Base-by-base conservation (phyloP, 176 grass and related monocot genomes). In the Lolium rigidum region DNA sequence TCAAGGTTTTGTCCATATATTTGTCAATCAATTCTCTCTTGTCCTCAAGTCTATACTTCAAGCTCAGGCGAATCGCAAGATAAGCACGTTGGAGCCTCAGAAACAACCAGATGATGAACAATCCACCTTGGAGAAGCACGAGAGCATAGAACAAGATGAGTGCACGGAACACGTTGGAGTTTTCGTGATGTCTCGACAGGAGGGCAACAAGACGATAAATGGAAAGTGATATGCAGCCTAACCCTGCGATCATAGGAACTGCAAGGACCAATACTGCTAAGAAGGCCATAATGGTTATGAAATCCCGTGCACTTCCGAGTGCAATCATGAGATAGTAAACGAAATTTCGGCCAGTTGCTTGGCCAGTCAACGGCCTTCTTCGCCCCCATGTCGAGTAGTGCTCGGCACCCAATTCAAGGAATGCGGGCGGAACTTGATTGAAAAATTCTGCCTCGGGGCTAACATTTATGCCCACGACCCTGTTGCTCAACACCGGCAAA, bases 91-190 rank as follows among this genome's bases (percentile, higher is more conserved):
- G 15, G 6, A 10, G 10, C 56, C 20, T 21, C 13, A 79, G 55
- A 59, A 1, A 0, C 56, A 61, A 59, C 77, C 56, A 79, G 1
- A 44, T 8, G 28, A 79, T 59, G 38, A 62, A 79, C 17, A 79
- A 62, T 61, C 35, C 56, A 22, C 55, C 77, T 79, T 79, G 77
- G 38, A 43, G 38, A 79, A 79, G 57, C 57, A 79, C 57, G 7
- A 79, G 37, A 63, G 38, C 57, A 62, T 79, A 79, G n/a, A 63
- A 79, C 35, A 79, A 47, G n/a, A 79, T 22, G 39, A 79, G 77
- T 79, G 77, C 56, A 47, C 1, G 37, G 8, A 79, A 16, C 55
- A 79, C 77, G 4, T 79, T 79, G 10, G n/a, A 7, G 14, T 21
- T 22, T n/a, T 10, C 20, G 13, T 79, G 58, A 8, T 62, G 39